phyloP scores from a whole-genome alignment of 331 rosid genomes.

The Phaseolus coccineus region DNA sequence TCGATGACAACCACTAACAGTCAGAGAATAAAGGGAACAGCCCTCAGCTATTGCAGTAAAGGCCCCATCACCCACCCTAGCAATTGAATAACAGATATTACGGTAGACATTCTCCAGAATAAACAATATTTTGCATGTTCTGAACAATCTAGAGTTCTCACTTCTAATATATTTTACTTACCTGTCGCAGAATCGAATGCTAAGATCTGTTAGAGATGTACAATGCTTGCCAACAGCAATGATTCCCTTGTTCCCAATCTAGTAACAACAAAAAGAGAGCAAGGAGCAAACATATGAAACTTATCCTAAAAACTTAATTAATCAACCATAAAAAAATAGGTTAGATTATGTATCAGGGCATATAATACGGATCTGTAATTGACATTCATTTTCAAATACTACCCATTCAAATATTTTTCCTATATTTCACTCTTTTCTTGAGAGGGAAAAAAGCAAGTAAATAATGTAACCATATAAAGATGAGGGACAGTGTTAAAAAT shows the following conservation, averaged over 20 bases:
- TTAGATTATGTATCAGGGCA: background rate
- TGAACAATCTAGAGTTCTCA: background rate
- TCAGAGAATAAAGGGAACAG: constrained; percentile 69
- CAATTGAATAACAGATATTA: constrained; percentile 31
- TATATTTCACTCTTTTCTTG: background rate
- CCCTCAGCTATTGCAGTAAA: constrained; percentile 75
- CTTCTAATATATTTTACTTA: constrained; percentile 15
- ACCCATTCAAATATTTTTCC: background rate
- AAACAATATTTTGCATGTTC: background rate
- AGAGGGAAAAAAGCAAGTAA: constrained; percentile 6
- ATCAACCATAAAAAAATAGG: background rate
- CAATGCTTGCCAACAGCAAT: constrained; percentile 76
- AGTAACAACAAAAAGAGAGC: constrained; percentile 28
- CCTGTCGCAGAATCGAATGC: constrained; percentile 87
- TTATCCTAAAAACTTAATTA: background rate
- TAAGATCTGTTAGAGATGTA: constrained; percentile 70
- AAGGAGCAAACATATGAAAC: constrained; percentile 1
- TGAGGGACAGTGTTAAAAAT: constrained; percentile 14
- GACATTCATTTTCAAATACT: background rate
- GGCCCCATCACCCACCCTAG: constrained; percentile 88
- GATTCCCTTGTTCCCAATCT: constrained; percentile 83
- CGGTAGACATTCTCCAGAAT: constrained; percentile 20
- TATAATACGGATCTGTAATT: background rate
- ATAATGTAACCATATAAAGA: constrained; percentile 20
- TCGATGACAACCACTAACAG: constrained; percentile 87